phyloP scores from a whole-genome alignment of 305 asterid species.

The Fraxinus floribunda region DNA sequence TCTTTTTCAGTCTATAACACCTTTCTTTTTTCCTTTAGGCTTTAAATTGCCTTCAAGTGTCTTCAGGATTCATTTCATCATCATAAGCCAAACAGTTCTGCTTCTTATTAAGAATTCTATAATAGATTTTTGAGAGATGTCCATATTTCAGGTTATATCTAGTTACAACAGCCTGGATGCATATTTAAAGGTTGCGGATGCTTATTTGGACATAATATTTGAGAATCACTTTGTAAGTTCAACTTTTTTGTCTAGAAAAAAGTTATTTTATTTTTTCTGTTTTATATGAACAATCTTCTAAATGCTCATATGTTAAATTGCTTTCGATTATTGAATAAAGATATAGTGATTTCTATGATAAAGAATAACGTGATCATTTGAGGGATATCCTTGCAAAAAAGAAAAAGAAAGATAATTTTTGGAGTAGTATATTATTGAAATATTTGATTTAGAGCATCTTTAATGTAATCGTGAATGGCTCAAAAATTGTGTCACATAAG shows the following conservation, averaged over 20 bases:
- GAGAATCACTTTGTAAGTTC: constrained; percentile 68
- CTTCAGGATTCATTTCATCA: constrained; percentile 13
- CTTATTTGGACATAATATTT: constrained; percentile 67
- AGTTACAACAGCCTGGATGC: constrained; percentile 45
- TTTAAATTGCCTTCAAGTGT: constrained; percentile 12
- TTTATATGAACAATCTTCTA: constrained; percentile 16
- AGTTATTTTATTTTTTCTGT: constrained; percentile 8
- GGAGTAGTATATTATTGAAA: neutral
- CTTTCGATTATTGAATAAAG: constrained; percentile 7
- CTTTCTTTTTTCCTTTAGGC: constrained; percentile 11
- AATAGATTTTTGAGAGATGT: constrained; percentile 18
- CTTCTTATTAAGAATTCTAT: constrained; percentile 14
- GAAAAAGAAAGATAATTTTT: constrained; percentile 14
- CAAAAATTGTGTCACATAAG: neutral
- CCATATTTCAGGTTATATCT: constrained; percentile 67
- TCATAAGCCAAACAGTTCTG: constrained; percentile 17
- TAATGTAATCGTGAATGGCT: neutral
- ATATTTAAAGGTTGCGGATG: constrained; percentile 62
- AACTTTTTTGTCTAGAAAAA: constrained; percentile 24
- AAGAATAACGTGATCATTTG: neutral
- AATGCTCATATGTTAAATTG: constrained; percentile 1
- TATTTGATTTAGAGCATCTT: neutral
- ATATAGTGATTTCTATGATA: constrained; percentile 15
- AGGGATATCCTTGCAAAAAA: constrained; percentile 15
- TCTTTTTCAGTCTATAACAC: constrained; percentile 5